Percentiles rank a stretch among this genome's conserved stretches.
Conservation (phyloP, 2,329 filamentous ascomycete genomes). For the Trichophyton verrucosum region DNA sequence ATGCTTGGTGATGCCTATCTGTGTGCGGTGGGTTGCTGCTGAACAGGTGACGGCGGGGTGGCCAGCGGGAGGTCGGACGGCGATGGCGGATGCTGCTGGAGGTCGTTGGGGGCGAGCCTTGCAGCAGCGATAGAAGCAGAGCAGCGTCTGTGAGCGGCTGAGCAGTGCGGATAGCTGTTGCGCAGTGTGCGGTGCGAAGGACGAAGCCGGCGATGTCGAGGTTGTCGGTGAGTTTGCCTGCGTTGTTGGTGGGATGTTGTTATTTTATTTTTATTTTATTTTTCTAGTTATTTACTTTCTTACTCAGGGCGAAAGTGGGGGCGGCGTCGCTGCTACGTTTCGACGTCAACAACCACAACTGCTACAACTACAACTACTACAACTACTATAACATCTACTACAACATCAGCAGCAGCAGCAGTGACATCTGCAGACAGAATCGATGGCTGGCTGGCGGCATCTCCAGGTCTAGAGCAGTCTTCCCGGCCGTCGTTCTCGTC, state of each 20-base stretch:
- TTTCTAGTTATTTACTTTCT: neutral
- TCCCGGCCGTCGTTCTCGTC: neutral
- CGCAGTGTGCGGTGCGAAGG: neutral
- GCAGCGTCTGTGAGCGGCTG: neutral
- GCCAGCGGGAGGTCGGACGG: neutral
- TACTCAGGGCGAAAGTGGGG: neutral
- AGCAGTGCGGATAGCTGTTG: neutral
- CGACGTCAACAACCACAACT: neutral
- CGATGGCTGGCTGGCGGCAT: neutral
- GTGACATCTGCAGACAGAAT: neutral
- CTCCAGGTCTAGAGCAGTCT: neutral
- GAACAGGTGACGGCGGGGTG: neutral
- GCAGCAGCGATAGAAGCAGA: neutral
- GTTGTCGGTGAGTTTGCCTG: neutral
- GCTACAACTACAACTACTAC: neutral
- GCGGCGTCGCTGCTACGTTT: neutral
- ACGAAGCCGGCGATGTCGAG: neutral
- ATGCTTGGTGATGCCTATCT: slow-evolving; percentile 1
- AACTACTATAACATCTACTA: neutral
- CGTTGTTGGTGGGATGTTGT: neutral
- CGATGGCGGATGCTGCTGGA: neutral
- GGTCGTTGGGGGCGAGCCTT: too few relatives aligned
- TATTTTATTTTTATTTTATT: neutral
- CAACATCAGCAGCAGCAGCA: neutral
- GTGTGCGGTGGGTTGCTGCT: neutral